Percentiles rank a stretch among this genome's conserved stretches.
Conservation (phyloP, 1,284 basidiomycete genomes). For the Ganoderma meredithae region DNA sequence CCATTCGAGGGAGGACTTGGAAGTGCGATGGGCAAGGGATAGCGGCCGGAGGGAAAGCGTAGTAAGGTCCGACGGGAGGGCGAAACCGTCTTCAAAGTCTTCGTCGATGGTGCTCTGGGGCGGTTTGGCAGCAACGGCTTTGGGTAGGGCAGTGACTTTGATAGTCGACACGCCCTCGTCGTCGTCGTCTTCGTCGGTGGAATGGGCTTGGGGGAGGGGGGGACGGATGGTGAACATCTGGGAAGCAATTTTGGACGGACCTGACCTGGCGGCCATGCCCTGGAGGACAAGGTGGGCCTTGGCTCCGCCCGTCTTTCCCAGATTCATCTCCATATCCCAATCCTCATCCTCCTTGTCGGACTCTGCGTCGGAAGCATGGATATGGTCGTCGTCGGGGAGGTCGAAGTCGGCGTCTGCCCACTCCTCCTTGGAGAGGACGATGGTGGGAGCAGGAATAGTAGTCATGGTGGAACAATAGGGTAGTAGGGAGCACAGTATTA, state of each 20-base stretch:
- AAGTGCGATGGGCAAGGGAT: conserved; percentile 73
- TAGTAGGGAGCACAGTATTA: conserved; percentile 34
- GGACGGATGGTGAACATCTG: conserved; percentile 71
- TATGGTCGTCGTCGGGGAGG: conserved; percentile 72
- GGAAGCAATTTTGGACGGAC: conserved; percentile 40
- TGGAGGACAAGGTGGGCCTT: conserved; percentile 52
- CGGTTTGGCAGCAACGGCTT: conserved; percentile 38
- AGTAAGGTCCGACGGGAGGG: conserved; percentile 78
- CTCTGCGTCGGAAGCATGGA: conserved; percentile 61
- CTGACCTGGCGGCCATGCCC: conserved; percentile 43
- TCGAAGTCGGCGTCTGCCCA: conserved; percentile 88
- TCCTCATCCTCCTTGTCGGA: conserved; percentile 74
- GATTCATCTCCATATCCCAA: conserved; percentile 80
- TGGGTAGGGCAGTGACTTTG: conserved; percentile 67
- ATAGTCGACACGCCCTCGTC: conserved; percentile 84
- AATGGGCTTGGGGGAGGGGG: conserved; percentile 53
- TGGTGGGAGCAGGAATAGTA: conserved; percentile 64
- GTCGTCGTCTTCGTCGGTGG: conserved; percentile 67
- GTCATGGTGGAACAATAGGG: conserved; percentile 49
- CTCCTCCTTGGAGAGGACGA: conserved; percentile 67
- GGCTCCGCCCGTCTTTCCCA: conserved; percentile 63
- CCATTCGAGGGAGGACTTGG: conserved; percentile 84
- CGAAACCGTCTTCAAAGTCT: conserved; percentile 61
- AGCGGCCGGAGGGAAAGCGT: conserved; percentile 79
- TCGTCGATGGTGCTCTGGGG: conserved; percentile 42